Base-by-base conservation (phyloP, 257 asterid species). In the Paraleonurus japonicus region DNA sequence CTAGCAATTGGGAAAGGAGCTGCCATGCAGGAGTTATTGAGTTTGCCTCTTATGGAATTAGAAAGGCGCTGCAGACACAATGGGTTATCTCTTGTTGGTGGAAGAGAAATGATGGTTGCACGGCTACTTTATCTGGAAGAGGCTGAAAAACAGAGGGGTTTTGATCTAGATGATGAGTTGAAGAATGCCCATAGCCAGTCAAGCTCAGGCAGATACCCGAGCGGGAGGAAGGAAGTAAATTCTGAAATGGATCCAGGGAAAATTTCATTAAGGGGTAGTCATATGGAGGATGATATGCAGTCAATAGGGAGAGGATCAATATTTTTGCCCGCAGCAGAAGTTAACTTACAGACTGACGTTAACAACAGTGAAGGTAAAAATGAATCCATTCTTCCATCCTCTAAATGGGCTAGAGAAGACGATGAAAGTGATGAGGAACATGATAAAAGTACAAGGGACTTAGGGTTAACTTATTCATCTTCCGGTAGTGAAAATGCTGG, bases 1-100 rank as follows among this genome's bases (percentile, higher is more conserved):
- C 79, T 92, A 82, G 98, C 98, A 53, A 92, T 92, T 78, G 96
- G 96, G 53, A 89, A 88, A 81, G 95, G 98, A 63, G 98, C 98
- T 76, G 96, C 96, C 41, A 89, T 80, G 92, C 81, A 70, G 80
- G 97, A 92, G 83, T 88, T 92, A 48, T 74, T 80, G 72, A 85
- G 32, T 77, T 88, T 92, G 81, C 94, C 96, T 66, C 82, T 92
- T 59, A 77, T 78, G 33, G 98, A 92, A 79, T 86, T 92, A 77
- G 98, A 92, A 79, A 85, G 98, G 70, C 89, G 98, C 67, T 92
- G 98, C 79, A 82, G 96, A 62, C 96, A 92, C 76, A 89, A 89
- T 78, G 98, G 97, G 43, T 71, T 90, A 72, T 92, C 96, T 74
- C 92, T 87, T 23, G 85, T 92, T 67, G 97, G 98, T 73, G 97